phyloP scores from a whole-genome alignment of 495 filamentous ascomycete species.

The Achaetomiella virescens region DNA sequence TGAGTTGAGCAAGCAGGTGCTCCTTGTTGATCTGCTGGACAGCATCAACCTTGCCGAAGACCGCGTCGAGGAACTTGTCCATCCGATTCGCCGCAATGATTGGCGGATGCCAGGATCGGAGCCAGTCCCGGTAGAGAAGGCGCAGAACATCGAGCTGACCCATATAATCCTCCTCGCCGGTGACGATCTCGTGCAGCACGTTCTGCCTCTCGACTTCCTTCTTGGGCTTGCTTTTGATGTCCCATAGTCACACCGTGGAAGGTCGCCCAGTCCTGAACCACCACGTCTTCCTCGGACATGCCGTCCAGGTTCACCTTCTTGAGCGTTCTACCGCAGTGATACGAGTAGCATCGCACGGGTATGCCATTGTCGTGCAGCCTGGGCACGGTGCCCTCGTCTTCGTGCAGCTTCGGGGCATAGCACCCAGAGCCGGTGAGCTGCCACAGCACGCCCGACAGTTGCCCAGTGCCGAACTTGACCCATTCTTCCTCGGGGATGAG shows the following conservation, averaged over 20 bases:
- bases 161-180: constrained; percentile 87
- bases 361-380: constrained; percentile 37
- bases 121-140: constrained; percentile 77
- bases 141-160: constrained; percentile 78
- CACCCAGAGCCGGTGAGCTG: constrained; percentile 91
- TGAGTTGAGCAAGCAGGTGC: constrained; percentile 87
- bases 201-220: constrained; percentile 94
- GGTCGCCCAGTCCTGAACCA: constrained; percentile 78
- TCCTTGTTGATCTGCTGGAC: constrained; percentile 92
- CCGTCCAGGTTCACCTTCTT: constrained; percentile 85
- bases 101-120: constrained; percentile 65
- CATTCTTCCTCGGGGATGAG: constrained; percentile 91
- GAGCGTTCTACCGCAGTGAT: constrained; percentile 87
- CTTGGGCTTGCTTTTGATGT: constrained; percentile 58
- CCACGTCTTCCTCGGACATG: constrained; percentile 59
- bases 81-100: constrained; percentile 72
- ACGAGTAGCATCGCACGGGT: constrained; percentile 81
- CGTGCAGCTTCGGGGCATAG: constrained; percentile 78
- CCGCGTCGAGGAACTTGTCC: constrained; percentile 69
- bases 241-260: constrained; percentile 82
- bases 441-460: constrained; percentile 80
- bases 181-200: constrained; percentile 91
- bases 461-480: constrained; percentile 79
- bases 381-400: constrained; percentile 47
- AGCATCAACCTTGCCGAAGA: constrained; percentile 85